phyloP scores from a whole-genome alignment of 805 yeast species.

The Tetrapisispora arboricola region DNA sequence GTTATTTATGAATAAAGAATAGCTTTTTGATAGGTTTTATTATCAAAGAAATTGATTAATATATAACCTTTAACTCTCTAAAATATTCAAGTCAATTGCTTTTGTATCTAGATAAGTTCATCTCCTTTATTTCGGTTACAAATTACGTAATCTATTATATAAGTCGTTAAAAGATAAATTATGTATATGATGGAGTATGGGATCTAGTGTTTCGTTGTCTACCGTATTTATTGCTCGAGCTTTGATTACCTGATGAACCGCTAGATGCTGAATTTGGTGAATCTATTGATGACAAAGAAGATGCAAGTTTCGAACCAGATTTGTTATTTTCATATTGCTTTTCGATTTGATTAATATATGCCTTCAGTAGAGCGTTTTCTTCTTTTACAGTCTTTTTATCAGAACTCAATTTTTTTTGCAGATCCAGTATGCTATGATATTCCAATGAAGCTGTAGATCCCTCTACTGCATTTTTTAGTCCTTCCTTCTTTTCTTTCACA shows the following conservation, averaged over 20 bases:
- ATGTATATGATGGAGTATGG: conserved; percentile 1
- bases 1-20: too few relatives aligned
- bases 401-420: conserved; percentile 8
- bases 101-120: too few relatives aligned
- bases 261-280: conserved; percentile 9
- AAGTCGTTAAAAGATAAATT: neutral
- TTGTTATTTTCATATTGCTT: conserved; percentile 10
- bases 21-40: too few relatives aligned
- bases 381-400: conserved; percentile 9
- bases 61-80: too few relatives aligned
- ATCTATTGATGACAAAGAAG: conserved; percentile 1
- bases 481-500: conserved; percentile 16
- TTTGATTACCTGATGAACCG: conserved; percentile 1
- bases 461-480: conserved; percentile 22
- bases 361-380: conserved; percentile 13
- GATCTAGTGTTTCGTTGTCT: conserved; percentile 1
- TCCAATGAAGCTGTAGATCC: conserved; percentile 29
- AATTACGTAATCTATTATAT: too few relatives aligned
- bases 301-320: conserved; percentile 1
- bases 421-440: conserved; percentile 4
- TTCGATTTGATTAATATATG: conserved; percentile 16
- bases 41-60: too few relatives aligned
- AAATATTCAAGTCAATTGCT: too few relatives aligned
- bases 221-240: neutral
- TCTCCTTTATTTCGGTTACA: too few relatives aligned